Evolutionary conservation across 164 flowering plant genomes (phyloP).

Genomic region (Piper betle): DNA sequence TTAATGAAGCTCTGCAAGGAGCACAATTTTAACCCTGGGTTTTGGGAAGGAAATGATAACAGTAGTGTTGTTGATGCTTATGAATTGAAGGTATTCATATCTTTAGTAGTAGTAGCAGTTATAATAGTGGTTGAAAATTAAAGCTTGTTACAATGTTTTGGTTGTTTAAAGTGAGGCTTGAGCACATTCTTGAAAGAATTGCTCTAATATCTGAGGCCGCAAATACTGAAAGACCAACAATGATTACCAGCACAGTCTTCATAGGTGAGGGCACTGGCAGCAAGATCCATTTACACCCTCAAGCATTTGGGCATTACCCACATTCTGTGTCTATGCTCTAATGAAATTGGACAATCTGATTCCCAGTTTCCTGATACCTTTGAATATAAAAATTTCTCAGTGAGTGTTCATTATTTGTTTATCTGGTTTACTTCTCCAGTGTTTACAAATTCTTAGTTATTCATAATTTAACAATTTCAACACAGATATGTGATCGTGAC

Average conservation of each 20-base stretch:
- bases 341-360: slow-evolving; percentile 95
- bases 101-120: neutral
- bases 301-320: slow-evolving; percentile 83
- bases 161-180: slow-evolving; percentile 60
- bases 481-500: slow-evolving; percentile 69
- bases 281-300: slow-evolving; percentile 79
- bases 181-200: slow-evolving; percentile 96
- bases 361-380: slow-evolving; percentile 79
- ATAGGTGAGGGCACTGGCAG: slow-evolving; percentile 96
- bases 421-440: neutral
- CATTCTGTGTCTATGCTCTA: slow-evolving; percentile 84
- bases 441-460: neutral
- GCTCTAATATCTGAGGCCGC: slow-evolving; percentile 86
- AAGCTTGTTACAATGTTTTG: neutral
- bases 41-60: slow-evolving; percentile 84
- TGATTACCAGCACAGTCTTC: slow-evolving; percentile 40
- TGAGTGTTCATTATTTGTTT: slow-evolving; percentile 23
- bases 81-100: slow-evolving; percentile 63
- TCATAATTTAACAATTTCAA: neutral
- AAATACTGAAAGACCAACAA: slow-evolving; percentile 81
- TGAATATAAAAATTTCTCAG: slow-evolving; percentile 80
- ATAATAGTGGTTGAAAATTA: neutral
- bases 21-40: slow-evolving; percentile 76
- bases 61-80: slow-evolving; percentile 80
- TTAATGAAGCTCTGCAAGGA: slow-evolving; percentile 90